Conservation (phyloP, 768 basidiomycete genomes). For the Mrakia hoshinonis region DNA sequence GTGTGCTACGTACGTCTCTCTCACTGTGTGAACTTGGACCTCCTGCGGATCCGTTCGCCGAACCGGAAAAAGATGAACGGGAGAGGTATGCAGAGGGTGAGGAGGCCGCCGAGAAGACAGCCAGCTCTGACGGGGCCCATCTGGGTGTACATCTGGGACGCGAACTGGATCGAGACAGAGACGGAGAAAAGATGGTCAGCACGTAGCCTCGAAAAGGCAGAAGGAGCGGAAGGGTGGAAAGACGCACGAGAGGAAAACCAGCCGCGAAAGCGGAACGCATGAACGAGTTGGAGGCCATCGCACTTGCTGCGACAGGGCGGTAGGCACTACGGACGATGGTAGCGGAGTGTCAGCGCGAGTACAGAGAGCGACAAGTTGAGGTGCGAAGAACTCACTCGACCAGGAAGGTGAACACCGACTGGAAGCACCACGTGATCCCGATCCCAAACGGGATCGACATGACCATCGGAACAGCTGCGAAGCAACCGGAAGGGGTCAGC, state of each 20-base stretch:
- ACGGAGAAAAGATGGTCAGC: not conserved
- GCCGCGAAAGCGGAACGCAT: slow-evolving; percentile 48
- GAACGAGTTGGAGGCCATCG: slow-evolving; percentile 59
- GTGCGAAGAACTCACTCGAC: slow-evolving; percentile 39
- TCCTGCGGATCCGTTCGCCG: not conserved
- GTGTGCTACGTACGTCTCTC: too few species aligned
- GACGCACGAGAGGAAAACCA: slow-evolving; percentile 30
- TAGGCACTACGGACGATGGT: slow-evolving; percentile 32
- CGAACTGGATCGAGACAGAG: slow-evolving; percentile 33
- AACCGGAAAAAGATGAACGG: slow-evolving; percentile 36
- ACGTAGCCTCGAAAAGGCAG: not conserved
- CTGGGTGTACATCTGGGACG: slow-evolving; percentile 48
- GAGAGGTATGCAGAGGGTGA: slow-evolving; percentile 53
- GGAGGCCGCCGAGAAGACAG: slow-evolving; percentile 59
- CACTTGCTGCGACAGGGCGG: slow-evolving; percentile 41
- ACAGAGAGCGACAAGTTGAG: not conserved
- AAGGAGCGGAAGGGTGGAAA: not conserved
- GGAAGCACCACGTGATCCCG: slow-evolving; percentile 13
- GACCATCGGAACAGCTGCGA: slow-evolving; percentile 23
- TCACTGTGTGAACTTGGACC: not conserved
- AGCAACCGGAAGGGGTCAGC: not conserved
- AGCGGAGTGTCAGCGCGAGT: not conserved
- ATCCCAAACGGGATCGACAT: slow-evolving; percentile 46
- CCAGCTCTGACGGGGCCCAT: slow-evolving; percentile 65
- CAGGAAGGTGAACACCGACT: slow-evolving; percentile 53